A percentile compares a stretch with the other conserved stretches of the same genome.
These are phyloP conservation scores for Phyllosticta citriasiana DNA, from an alignment of 2,329 filamentous ascomycete genomes.

Conservation along the genomic window DNA sequence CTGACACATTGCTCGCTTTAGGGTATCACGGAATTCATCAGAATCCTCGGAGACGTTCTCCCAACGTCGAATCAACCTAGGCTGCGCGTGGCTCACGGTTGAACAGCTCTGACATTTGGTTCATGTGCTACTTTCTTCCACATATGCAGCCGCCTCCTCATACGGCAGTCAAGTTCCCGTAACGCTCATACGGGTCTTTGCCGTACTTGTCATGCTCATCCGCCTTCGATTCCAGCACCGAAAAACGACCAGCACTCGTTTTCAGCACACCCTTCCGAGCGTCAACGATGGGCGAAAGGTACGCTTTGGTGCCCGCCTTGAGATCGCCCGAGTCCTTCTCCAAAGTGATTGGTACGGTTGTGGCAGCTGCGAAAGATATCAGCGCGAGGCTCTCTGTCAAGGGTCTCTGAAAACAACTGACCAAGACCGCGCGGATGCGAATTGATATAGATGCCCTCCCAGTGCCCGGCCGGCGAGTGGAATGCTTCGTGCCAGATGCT, in stretches of 20 bases:
- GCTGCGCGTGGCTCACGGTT: too few species aligned
- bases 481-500: slow-evolving; percentile 49
- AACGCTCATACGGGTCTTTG: slow-evolving; percentile 11
- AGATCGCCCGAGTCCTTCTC: slow-evolving; percentile 7
- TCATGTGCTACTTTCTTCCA: too few species aligned
- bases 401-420: background rate
- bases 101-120: too few species aligned
- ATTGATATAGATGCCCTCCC: slow-evolving; percentile 29
- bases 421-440: slow-evolving; percentile 9
- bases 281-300: slow-evolving; percentile 24
- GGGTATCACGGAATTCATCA: too few species aligned
- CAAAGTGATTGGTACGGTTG: slow-evolving; percentile 15
- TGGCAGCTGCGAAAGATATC: slow-evolving; percentile 10
- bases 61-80: too few species aligned
- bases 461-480: slow-evolving; percentile 33
- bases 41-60: too few species aligned
- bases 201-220: slow-evolving; percentile 19
- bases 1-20: too few species aligned
- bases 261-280: slow-evolving; percentile 23
- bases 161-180: slow-evolving; percentile 1
- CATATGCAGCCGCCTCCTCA: background rate
- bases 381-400: background rate
- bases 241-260: slow-evolving; percentile 25
- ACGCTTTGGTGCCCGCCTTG: slow-evolving; percentile 14
- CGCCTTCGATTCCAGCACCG: slow-evolving; percentile 13